phyloP scores from a whole-genome alignment of 495 filamentous ascomycete genomes.

The Cryomyces antarcticus region DNA sequence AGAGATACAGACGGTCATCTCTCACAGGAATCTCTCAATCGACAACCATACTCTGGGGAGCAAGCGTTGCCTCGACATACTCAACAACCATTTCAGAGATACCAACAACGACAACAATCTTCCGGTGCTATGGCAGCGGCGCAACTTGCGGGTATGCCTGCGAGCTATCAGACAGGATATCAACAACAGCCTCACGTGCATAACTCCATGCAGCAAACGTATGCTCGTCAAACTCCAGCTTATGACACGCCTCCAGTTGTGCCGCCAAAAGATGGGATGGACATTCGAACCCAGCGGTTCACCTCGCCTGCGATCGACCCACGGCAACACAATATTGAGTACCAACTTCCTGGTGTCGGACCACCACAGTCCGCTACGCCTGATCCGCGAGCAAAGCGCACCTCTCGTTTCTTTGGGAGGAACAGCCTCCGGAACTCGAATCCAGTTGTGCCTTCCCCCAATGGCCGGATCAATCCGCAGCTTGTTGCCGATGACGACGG shows the following conservation, averaged over 20 bases:
- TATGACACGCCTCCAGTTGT: neutral
- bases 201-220: no score
- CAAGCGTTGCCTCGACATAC: neutral
- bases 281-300: slow-evolving; percentile 2
- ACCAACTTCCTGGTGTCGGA: slow-evolving; percentile 7
- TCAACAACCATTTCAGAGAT: neutral
- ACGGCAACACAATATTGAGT: slow-evolving; percentile 20
- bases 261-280: slow-evolving; percentile 13
- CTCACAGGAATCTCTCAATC: neutral
- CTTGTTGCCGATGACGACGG: neutral
- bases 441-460: neutral
- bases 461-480: neutral
- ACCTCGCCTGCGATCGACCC: slow-evolving; percentile 10
- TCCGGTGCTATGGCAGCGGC: neutral
- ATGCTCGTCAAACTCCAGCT: no score
- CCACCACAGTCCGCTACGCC: slow-evolving; percentile 1
- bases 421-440: neutral
- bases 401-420: slow-evolving; percentile 2
- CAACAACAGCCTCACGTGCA: neutral
- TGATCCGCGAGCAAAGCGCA: neutral
- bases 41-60: neutral
- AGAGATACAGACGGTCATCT: neutral
- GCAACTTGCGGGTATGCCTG: neutral
- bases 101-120: neutral
- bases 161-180: neutral